phyloP scores from a whole-genome alignment of 2,329 filamentous ascomycete species.

The Aspergillus hortae region DNA sequence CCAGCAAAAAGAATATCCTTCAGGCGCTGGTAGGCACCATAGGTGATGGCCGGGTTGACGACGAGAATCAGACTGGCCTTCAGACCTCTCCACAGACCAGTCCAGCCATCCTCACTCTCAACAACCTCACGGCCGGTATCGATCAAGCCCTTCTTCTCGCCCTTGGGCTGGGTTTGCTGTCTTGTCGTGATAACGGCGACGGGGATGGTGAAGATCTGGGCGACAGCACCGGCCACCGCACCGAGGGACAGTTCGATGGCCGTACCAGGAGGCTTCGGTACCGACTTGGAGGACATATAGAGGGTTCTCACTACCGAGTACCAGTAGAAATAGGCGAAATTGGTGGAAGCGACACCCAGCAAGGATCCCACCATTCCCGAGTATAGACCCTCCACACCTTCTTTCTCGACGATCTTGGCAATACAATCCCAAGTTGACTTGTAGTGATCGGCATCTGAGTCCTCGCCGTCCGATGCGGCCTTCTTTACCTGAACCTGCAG shows the following conservation, averaged over 20 bases:
- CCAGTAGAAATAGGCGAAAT: constrained; percentile 99
- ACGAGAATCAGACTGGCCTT: constrained; percentile 95
- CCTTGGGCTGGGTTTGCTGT: constrained; percentile 87
- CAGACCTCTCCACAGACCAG: constrained; percentile 87
- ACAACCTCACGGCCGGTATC: constrained; percentile 88
- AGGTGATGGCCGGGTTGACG: constrained; percentile 95
- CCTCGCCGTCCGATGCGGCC: constrained; percentile 44
- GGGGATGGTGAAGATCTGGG: constrained; percentile 94
- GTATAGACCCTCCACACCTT: constrained; percentile 81
- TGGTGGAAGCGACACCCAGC: constrained; percentile 90
- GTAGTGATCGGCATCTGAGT: constrained; percentile 65
- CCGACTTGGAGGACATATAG: constrained; percentile 62
- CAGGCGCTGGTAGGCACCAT: constrained; percentile 90
- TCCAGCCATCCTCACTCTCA: constrained; percentile 82
- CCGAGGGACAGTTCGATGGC: constrained; percentile 79
- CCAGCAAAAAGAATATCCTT: constrained; percentile 74
- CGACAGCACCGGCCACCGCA: constrained; percentile 81
- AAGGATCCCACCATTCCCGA: constrained; percentile 82
- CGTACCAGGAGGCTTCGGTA: constrained; percentile 67
- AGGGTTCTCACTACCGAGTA: constrained; percentile 82
- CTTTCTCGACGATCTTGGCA: constrained; percentile 72
- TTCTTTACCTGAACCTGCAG: constrained; percentile 89
- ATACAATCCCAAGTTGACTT: constrained; percentile 85
- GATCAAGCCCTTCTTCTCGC: constrained; percentile 78
- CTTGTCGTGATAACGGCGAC: constrained; percentile 93